Conservation (phyloP, 306 rosid genomes). For the Arachis hypogaea region DNA sequence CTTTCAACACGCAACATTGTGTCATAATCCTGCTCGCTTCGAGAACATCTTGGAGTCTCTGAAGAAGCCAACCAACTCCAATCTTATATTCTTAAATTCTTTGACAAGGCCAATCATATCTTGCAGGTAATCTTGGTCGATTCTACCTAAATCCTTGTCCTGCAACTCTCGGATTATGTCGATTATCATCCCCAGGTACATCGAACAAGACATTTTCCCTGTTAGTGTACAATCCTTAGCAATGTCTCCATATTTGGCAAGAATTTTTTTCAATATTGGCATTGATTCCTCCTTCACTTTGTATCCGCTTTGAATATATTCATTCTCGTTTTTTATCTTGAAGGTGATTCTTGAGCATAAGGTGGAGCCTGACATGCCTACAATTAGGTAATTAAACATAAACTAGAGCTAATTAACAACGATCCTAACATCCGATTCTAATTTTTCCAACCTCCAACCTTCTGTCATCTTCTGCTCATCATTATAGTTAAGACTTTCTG, state of each 20-base stretch:
- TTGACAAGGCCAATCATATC: neutral
- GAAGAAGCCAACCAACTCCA: conserved; percentile 30
- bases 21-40: conserved; percentile 4
- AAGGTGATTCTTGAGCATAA: conserved; percentile 9
- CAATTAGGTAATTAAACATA: neutral
- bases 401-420: conserved; percentile 3
- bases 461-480: no score
- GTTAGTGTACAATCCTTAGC: neutral
- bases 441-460: no score
- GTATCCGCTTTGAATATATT: conserved; percentile 7
- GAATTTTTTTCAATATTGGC: neutral
- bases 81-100: neutral
- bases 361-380: neutral
- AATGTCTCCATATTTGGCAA: conserved; percentile 13
- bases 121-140: neutral
- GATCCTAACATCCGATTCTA: no score
- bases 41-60: conserved; percentile 10
- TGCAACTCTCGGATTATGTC: conserved; percentile 19
- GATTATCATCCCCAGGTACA: conserved; percentile 17
- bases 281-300: conserved; percentile 1
- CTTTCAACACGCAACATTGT: neutral
- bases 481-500: no score
- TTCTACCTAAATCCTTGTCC: neutral
- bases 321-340: neutral
- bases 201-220: neutral